A percentile compares a stretch with the other conserved stretches of the same genome.
Evolutionary conservation across 83 land plant genomes (phyloP).

Genomic region (Isoetes engelmannii): DNA sequence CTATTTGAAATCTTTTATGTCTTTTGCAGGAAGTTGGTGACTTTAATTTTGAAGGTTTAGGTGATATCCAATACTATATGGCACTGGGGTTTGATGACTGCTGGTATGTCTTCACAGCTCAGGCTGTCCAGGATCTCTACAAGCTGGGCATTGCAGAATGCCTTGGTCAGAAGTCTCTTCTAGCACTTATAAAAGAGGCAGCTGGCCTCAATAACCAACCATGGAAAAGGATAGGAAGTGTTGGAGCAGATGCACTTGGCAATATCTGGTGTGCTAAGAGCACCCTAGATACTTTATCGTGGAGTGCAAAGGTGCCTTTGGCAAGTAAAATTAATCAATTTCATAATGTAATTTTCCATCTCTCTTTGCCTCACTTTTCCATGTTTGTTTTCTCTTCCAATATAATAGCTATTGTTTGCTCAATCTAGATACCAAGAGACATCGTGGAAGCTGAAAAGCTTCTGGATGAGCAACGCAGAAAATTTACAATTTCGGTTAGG

Average conservation of each 20-base stretch:
- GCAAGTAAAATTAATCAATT: constrained; percentile 52
- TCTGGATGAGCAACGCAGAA: constrained; percentile 47
- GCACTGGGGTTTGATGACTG: constrained; percentile 81
- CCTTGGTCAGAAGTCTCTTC: constrained; percentile 50
- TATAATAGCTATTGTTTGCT: not conserved
- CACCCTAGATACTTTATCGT: constrained; percentile 79
- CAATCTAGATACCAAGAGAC: constrained; percentile 36
- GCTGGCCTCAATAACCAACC: constrained; percentile 38
- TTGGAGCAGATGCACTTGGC: constrained; percentile 45
- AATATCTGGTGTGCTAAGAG: constrained; percentile 60
- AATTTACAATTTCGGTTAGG: constrained; percentile 49
- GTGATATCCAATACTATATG: constrained; percentile 46
- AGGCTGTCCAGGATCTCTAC: constrained; percentile 53
- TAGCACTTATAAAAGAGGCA: constrained; percentile 43
- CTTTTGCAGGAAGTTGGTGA: not conserved
- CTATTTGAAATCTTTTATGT: not conserved
- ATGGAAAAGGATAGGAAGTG: constrained; percentile 65
- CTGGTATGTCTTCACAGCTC: constrained; percentile 85
- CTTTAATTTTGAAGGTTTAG: not conserved
- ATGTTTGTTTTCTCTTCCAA: not conserved
- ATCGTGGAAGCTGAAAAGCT: constrained; percentile 38
- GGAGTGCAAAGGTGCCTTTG: constrained; percentile 84
- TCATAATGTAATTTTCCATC: constrained; percentile 45
- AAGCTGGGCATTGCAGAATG: constrained; percentile 39
- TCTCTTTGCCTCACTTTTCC: constrained; percentile 1